These are phyloP conservation scores for Trichoderma gamsii DNA, from an alignment of 495 filamentous ascomycete species.

Conservation along the genomic window DNA sequence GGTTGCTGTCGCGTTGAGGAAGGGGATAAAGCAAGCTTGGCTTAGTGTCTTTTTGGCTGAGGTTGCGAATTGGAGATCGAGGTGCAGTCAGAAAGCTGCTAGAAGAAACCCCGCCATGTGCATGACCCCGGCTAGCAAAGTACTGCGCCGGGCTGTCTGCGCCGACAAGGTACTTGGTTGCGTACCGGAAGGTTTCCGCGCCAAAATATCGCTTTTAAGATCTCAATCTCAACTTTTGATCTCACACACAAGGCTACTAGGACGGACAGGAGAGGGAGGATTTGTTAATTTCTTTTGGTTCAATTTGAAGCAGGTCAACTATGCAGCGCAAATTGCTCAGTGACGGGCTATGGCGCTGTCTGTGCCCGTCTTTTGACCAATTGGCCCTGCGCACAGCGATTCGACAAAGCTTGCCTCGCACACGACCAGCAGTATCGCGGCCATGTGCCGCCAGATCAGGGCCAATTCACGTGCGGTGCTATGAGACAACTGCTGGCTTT, in stretches of 20 bases:
- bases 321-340: constrained; percentile 13
- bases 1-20: not conserved
- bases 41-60: not conserved
- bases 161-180: not conserved
- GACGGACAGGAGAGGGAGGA: not conserved
- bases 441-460: not conserved
- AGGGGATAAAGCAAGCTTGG: not conserved
- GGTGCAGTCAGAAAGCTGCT: not conserved
- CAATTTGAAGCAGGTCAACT: not conserved
- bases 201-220: constrained; percentile 4
- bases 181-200: constrained; percentile 5
- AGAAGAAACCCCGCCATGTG: constrained; percentile 15
- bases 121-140: constrained; percentile 8
- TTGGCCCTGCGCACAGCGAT: constrained; percentile 25
- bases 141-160: not conserved
- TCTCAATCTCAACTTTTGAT: not conserved
- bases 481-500: not conserved
- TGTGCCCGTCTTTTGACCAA: constrained; percentile 54
- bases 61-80: not conserved
- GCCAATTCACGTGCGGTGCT: not conserved
- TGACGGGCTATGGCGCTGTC: constrained; percentile 61
- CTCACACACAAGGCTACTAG: not conserved
- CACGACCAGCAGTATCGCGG: not conserved
- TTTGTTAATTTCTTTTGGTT: too few species aligned
- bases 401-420: not conserved